A percentile compares a stretch with the other conserved stretches of the same genome.
Conservation (phyloP, 148 eudicot species). For the Persicaria maculosa region DNA sequence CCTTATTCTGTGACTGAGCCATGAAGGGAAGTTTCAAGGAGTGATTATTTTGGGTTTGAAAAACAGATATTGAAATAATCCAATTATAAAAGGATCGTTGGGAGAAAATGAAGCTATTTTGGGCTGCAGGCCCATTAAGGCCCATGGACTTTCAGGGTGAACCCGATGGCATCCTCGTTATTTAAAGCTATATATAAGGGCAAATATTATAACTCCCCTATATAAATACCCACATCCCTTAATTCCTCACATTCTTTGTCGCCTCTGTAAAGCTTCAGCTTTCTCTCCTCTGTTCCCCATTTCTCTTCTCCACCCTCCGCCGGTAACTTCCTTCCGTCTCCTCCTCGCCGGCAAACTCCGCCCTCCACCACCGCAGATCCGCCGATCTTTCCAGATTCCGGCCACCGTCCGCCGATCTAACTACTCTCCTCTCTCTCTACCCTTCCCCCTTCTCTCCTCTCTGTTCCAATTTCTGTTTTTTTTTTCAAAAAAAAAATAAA, state of each 20-base stretch:
- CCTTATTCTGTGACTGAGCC: too few relatives aligned
- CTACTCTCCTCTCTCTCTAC: neutral
- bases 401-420: neutral
- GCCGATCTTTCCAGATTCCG: neutral
- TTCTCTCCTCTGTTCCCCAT: neutral
- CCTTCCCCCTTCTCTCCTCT: neutral
- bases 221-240: slow-evolving; percentile 5
- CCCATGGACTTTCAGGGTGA: neutral
- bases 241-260: neutral
- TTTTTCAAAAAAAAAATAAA: too few relatives aligned
- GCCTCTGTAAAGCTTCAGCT: neutral
- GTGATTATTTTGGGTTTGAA: too few relatives aligned
- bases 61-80: too few relatives aligned
- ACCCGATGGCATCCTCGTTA: neutral
- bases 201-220: neutral
- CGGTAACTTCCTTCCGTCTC: too few relatives aligned
- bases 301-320: neutral
- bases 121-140: slow-evolving; percentile 1
- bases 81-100: too few relatives aligned
- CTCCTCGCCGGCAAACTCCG: neutral
- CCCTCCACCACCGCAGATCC: neutral
- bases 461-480: neutral
- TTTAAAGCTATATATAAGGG: neutral
- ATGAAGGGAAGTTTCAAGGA: too few relatives aligned
- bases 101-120: too few relatives aligned